A percentile compares a stretch with the other conserved stretches of the same genome.
These are phyloP conservation scores for Leccinum subatratum DNA, from an alignment of 1,284 basidiomycete genomes.

Conservation along the genomic window DNA sequence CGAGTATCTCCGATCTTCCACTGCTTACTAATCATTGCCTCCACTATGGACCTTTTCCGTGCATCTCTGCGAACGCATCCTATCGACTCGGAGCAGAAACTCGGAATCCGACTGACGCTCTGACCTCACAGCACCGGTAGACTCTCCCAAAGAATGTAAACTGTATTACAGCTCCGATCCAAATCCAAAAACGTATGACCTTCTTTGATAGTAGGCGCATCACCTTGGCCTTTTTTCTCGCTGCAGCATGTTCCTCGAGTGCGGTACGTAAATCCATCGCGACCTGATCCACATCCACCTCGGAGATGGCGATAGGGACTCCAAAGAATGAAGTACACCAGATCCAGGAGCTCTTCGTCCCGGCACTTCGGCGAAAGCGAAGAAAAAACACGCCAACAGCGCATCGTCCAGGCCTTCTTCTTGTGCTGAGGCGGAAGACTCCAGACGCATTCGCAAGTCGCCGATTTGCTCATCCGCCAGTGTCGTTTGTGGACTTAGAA, in stretches of 20 bases:
- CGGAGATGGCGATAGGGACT: slow-evolving; percentile 84
- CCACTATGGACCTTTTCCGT: too few species aligned
- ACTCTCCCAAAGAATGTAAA: slow-evolving; percentile 96
- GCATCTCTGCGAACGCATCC: slow-evolving; percentile 57
- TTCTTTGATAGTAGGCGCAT: slow-evolving; percentile 37
- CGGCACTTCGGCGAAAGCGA: slow-evolving; percentile 75
- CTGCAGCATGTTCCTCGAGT: slow-evolving; percentile 63
- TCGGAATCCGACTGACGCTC: slow-evolving; percentile 90
- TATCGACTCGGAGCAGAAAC: slow-evolving; percentile 85
- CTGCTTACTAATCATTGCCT: too few species aligned
- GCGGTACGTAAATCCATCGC: slow-evolving; percentile 67
- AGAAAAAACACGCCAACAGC: slow-evolving; percentile 80
- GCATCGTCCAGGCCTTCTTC: slow-evolving; percentile 55
- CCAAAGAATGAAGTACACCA: slow-evolving; percentile 90
- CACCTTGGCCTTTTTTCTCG: slow-evolving; percentile 34
- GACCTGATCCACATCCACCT: slow-evolving; percentile 88
- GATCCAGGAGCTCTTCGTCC: slow-evolving; percentile 93
- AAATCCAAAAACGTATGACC: slow-evolving; percentile 85
- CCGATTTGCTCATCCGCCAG: slow-evolving; percentile 45
- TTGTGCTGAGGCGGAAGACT: slow-evolving; percentile 48
- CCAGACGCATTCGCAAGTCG: slow-evolving; percentile 59
- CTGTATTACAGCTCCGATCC: slow-evolving; percentile 87
- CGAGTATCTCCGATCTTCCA: too few species aligned
- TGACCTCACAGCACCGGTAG: slow-evolving; percentile 80
- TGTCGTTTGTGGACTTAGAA: slow-evolving; percentile 56